These are phyloP conservation scores for Nicotiana obtusifolia DNA, from an alignment of 257 asterid genomes.

Conservation along the genomic window DNA sequence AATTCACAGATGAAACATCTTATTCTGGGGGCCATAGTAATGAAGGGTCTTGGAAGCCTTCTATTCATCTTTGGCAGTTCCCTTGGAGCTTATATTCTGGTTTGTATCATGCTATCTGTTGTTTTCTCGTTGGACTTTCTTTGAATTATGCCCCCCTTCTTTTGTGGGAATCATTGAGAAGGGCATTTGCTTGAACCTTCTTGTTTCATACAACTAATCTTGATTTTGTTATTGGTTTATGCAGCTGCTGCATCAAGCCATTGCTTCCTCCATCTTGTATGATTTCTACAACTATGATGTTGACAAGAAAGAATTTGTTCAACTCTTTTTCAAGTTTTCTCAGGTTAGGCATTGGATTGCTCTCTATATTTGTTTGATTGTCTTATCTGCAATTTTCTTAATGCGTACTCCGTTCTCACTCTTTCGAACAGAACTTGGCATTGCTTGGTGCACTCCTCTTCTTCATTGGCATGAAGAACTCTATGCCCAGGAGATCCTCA, in stretches of 20 bases:
- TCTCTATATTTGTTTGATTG: too few species aligned
- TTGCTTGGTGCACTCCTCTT: conserved; percentile 77
- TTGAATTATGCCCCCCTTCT: background rate
- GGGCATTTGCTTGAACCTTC: background rate
- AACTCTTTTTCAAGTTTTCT: conserved; percentile 65
- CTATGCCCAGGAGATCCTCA: conserved; percentile 62
- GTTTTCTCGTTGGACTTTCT: background rate
- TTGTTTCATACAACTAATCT: background rate
- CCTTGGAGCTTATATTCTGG: conserved; percentile 82
- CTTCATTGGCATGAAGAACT: conserved; percentile 88
- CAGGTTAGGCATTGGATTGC: conserved; percentile 41
- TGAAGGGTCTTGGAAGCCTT: conserved; percentile 79
- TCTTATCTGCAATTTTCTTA: background rate
- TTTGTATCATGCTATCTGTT: conserved; percentile 15
- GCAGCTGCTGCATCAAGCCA: conserved; percentile 77
- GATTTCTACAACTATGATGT: conserved; percentile 96
- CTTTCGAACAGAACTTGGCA: conserved; percentile 55
- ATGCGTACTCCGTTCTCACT: background rate
- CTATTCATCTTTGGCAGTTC: conserved; percentile 77
- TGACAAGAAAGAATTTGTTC: conserved; percentile 62
- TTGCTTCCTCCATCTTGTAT: conserved; percentile 62
- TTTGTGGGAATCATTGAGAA: background rate
- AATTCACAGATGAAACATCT: conserved; percentile 60
- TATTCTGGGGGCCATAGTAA: conserved; percentile 60
- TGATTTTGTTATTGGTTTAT: background rate